A percentile compares a stretch with the other conserved stretches of the same genome.
These are phyloP conservation scores for Colletotrichum tanaceti DNA, from an alignment of 2,329 filamentous ascomycete genomes.

Conservation along the genomic window DNA sequence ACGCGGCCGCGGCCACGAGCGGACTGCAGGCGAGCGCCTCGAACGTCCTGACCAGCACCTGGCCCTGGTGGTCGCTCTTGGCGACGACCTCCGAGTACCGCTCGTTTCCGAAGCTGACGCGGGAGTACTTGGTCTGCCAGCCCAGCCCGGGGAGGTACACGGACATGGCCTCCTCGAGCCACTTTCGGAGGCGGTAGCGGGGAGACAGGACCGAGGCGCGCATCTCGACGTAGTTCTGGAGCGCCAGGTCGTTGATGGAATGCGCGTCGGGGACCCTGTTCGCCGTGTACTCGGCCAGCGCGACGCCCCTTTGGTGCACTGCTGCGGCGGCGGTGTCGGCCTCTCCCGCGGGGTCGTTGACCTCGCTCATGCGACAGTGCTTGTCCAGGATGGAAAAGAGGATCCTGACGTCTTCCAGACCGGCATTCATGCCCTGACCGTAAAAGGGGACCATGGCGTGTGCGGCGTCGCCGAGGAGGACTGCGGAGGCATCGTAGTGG, in stretches of 20 bases:
- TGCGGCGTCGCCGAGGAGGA: slow-evolving; percentile 92
- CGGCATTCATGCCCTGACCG: slow-evolving; percentile 97
- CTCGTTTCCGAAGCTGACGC: slow-evolving; percentile 94
- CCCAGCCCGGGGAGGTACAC: slow-evolving; percentile 80
- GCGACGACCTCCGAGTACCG: slow-evolving; percentile 85
- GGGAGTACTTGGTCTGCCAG: slow-evolving; percentile 92
- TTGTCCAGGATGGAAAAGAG: slow-evolving; percentile 86
- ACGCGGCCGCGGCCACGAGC: slow-evolving; percentile 31
- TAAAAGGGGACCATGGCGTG: slow-evolving; percentile 99
- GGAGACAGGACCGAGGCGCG: slow-evolving; percentile 82
- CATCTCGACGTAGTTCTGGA: slow-evolving; percentile 96
- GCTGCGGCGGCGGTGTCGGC: slow-evolving; percentile 62
- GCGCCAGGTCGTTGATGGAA: slow-evolving; percentile 90
- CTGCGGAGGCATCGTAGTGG: slow-evolving; percentile 79
- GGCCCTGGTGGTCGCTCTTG: slow-evolving; percentile 76
- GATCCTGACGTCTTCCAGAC: slow-evolving; percentile 91
- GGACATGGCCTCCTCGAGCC: slow-evolving; percentile 84
- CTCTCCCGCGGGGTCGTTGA: slow-evolving; percentile 54
- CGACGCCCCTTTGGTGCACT: slow-evolving; percentile 72
- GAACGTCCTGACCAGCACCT: slow-evolving; percentile 59
- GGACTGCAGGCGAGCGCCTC: slow-evolving; percentile 38
- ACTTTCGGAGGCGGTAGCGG: slow-evolving; percentile 84
- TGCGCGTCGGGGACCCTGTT: slow-evolving; percentile 82
- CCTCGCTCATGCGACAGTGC: slow-evolving; percentile 61
- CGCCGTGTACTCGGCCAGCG: slow-evolving; percentile 80